Evolutionary conservation across 2,329 filamentous ascomycete genomes (phyloP).

Genomic region (Aspergillus arachidicola): DNA sequence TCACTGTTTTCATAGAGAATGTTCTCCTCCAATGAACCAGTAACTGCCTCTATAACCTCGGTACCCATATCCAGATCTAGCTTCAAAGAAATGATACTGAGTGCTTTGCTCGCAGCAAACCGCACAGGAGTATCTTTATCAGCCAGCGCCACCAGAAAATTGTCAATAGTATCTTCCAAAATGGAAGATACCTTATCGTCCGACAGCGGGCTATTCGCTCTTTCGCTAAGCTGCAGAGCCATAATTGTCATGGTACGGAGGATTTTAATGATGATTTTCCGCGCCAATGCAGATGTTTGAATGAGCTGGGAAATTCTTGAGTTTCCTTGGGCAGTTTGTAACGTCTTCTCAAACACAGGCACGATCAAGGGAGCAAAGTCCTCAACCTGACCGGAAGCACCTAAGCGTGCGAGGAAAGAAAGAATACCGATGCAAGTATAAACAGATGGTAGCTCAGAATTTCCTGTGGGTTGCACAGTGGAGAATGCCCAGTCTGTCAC

Average conservation of each 20-base stretch:
- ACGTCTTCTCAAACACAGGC: conserved; percentile 66
- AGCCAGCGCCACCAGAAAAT: conserved; percentile 73
- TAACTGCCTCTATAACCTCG: conserved; percentile 84
- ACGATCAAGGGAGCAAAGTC: conserved; percentile 71
- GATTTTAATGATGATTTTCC: conserved; percentile 85
- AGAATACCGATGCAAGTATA: conserved; percentile 80
- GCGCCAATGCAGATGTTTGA: conserved; percentile 73
- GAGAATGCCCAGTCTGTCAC: conserved; percentile 72
- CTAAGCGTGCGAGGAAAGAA: conserved; percentile 75
- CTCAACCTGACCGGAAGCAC: conserved; percentile 71
- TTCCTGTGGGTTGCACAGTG: conserved; percentile 55
- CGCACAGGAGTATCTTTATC: conserved; percentile 92
- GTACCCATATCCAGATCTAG: conserved; percentile 78
- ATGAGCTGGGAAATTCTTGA: conserved; percentile 57
- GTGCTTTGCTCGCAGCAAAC: conserved; percentile 86
- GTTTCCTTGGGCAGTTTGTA: conserved; percentile 59
- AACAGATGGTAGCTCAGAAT: conserved; percentile 52
- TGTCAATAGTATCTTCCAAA: conserved; percentile 79
- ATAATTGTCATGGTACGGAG: conserved; percentile 73
- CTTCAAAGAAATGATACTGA: conserved; percentile 83
- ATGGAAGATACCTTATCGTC: conserved; percentile 51
- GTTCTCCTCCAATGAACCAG: conserved; percentile 67
- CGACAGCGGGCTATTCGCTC: conserved; percentile 26
- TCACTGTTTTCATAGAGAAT: conserved; percentile 57
- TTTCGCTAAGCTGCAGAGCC: conserved; percentile 57